Evolutionary conservation across 2,329 filamentous ascomycete genomes (phyloP), one percentile per base, ranked within the genome.

Genomic region (Chaetomiaceae sp.): DNA sequence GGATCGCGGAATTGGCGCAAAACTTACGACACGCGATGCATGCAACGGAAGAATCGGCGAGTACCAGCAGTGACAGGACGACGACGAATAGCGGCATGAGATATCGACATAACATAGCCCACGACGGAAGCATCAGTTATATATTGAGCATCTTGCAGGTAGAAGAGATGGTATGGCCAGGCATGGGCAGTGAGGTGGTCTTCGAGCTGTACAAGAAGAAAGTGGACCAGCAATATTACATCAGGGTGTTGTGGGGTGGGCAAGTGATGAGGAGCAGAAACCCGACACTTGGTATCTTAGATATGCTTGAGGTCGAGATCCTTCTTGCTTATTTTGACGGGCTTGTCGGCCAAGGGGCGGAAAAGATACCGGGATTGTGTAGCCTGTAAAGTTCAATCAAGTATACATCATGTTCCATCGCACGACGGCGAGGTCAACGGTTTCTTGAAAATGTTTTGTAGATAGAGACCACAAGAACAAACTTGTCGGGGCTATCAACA

Each of bases 161-260:
- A 1, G 81, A 88, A 18, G 63, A 71, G 42, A 91, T 91, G 86
- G 80, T 88, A 1, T 91, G 86, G 86, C 86, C 86, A 0, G 86
- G 86, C 0, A 89, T 91, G 86, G 86, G 86, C 0, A 72, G 79
- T 9, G 86, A 91, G 65, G 72, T 91, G 0, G 77, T 89, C 0
- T 88, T 90, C 60, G 86, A 91, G 67, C 60, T 90, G 24, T 89
- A 81, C 58, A 29, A 29, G 4, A 54, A 46, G 14, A 38, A 45
- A 27, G 46, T 51, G 12, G 48, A 54, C 24, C 56, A 51, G 1
- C 60, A 56, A 0, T 73, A 70, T 52, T 86, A 74, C 53, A 62
- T 88, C 2, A 72, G 87, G 6, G 79, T 91, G 0, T 66, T 93
- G 1, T 91, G 84, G 70, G 75, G 82, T 32, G 87, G 86, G 0